Evolutionary conservation across 805 yeast species (phyloP).

Genomic region (Metschnikowia cerradonensis): DNA sequence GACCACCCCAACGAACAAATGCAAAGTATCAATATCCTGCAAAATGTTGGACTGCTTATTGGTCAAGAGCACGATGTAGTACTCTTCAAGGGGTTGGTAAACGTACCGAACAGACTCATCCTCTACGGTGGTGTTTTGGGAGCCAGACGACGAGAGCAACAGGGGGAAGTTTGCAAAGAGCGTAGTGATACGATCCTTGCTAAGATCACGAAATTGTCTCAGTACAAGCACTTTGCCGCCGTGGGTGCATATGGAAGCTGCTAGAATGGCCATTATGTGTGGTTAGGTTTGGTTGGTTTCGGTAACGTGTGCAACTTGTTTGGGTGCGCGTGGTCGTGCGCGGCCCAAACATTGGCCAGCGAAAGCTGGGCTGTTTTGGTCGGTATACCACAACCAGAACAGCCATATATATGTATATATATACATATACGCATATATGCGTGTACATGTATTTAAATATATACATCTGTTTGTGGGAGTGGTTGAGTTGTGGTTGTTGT

Average conservation of each 20-base stretch:
- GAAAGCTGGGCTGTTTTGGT: too few species aligned
- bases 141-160: conserved; percentile 60
- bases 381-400: too few species aligned
- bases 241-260: conserved; percentile 92
- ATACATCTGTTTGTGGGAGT: too few species aligned
- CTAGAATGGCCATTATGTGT: conserved; percentile 65
- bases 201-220: conserved; percentile 83
- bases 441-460: too few species aligned
- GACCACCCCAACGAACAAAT: conserved; percentile 77
- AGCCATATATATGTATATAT: too few species aligned
- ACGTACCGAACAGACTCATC: conserved; percentile 89
- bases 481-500: too few species aligned
- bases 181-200: conserved; percentile 81
- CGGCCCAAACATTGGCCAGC: neutral
- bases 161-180: conserved; percentile 82
- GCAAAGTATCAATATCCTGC: conserved; percentile 91
- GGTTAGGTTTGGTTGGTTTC: neutral
- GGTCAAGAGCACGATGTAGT: conserved; percentile 85
- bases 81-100: conserved; percentile 92
- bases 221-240: conserved; percentile 90
- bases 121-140: conserved; percentile 92
- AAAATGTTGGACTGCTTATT: conserved; percentile 87
- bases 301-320: conserved; percentile 2
- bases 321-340: conserved; percentile 10
- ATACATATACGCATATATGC: too few species aligned